Conservation (phyloP, 495 filamentous ascomycete species). For the Lasiosphaeria ovina region DNA sequence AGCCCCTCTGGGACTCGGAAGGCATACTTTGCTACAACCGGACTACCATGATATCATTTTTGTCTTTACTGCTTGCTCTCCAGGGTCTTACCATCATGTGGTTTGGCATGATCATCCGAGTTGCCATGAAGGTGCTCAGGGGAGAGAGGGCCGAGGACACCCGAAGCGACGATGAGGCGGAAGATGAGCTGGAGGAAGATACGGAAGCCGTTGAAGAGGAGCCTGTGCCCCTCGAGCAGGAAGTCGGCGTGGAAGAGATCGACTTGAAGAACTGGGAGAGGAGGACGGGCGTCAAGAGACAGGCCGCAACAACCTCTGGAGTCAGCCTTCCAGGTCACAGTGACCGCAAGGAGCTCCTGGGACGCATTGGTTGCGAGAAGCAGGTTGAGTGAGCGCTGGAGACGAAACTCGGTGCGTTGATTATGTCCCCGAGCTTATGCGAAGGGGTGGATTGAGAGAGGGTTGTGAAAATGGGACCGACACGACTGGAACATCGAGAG, state of each 20-base stretch:
- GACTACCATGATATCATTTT: slow-evolving; percentile 69
- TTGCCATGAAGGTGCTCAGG: slow-evolving; percentile 71
- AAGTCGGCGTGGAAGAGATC: slow-evolving; percentile 62
- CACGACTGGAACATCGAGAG: too few species aligned
- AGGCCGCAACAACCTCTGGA: slow-evolving; percentile 45
- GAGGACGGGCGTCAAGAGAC: slow-evolving; percentile 43
- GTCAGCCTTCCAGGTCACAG: slow-evolving; percentile 67
- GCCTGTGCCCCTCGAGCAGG: slow-evolving; percentile 56
- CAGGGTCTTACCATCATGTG: slow-evolving; percentile 80
- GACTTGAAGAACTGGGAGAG: slow-evolving; percentile 55
- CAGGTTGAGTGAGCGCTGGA: slow-evolving; percentile 43
- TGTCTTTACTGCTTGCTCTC: slow-evolving; percentile 71
- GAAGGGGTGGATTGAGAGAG: too few species aligned
- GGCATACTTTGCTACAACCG: slow-evolving; percentile 75
- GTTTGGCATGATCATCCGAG: slow-evolving; percentile 83
- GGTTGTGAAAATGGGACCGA: too few species aligned
- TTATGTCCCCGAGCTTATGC: too few species aligned
- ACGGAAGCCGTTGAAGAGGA: slow-evolving; percentile 53
- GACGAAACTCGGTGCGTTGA: too few species aligned
- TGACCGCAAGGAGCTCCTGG: slow-evolving; percentile 69
- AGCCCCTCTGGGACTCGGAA: slow-evolving; percentile 64
- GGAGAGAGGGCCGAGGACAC: slow-evolving; percentile 81
- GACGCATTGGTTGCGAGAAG: slow-evolving; percentile 74
- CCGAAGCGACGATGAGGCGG: slow-evolving; percentile 80
- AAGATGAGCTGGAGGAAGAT: slow-evolving; percentile 57